Conservation (phyloP, 257 asterid species). For the Capsicum chinense region DNA sequence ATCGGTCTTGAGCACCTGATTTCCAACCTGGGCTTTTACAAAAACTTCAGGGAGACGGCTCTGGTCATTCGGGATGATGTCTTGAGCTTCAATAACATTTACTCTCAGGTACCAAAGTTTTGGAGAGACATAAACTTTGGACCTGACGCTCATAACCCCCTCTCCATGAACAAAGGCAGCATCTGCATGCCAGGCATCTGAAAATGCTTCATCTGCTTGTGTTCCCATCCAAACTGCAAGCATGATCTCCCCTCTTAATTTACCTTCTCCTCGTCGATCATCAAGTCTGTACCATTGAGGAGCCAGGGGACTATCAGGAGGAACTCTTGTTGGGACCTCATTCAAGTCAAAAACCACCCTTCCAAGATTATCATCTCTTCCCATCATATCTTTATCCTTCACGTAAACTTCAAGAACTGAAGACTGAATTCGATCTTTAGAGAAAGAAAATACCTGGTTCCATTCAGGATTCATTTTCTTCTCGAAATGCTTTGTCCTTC, state of each 20-base stretch:
- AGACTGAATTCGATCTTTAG: conserved; percentile 72
- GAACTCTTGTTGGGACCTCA: conserved; percentile 74
- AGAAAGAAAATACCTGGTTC: conserved; percentile 82
- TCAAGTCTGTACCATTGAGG: conserved; percentile 80
- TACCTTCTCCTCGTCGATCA: conserved; percentile 57
- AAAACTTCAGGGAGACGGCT: conserved; percentile 57
- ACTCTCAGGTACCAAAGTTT: conserved; percentile 83
- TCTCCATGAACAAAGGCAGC: conserved; percentile 69
- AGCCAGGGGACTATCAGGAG: conserved; percentile 87
- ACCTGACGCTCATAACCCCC: conserved; percentile 62
- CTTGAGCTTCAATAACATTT: conserved; percentile 81
- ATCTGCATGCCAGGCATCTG: conserved; percentile 88
- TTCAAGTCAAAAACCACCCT: conserved; percentile 62
- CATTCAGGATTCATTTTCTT: conserved; percentile 63
- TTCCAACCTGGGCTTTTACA: conserved; percentile 65
- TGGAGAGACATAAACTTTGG: conserved; percentile 78
- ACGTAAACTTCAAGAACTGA: conserved; percentile 65
- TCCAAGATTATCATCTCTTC: conserved; percentile 65
- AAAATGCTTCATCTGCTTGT: conserved; percentile 77
- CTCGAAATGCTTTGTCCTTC: conserved; percentile 59
- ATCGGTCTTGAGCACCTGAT: conserved; percentile 60
- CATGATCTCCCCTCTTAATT: conserved; percentile 68
- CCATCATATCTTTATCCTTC: conserved; percentile 65
- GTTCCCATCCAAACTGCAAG: conserved; percentile 79
- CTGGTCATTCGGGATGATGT: conserved; percentile 52